Base-by-base conservation (phyloP, 176 grass and related monocot species). In the Sorghum bicolor region DNA sequence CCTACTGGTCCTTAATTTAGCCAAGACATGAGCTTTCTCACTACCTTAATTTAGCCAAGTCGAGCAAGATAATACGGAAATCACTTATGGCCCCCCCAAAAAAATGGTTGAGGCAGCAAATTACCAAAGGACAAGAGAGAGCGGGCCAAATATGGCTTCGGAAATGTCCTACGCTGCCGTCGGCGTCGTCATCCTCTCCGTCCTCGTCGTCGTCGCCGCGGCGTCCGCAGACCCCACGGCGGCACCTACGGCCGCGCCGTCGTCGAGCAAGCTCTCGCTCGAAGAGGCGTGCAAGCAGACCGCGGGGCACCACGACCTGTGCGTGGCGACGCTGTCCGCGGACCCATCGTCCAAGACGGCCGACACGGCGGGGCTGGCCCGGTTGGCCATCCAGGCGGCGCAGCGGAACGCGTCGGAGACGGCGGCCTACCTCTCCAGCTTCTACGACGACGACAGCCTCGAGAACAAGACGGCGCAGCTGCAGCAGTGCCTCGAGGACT, bases 261-360 rank as follows among this genome's bases (percentile, higher is more conserved):
- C 86, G 53, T 74, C 77, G 45, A 22, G 70, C 63, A 64, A 52
- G 72, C 22, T 34, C 43, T 48, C 81, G 43, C 36, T 97, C 33
- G 16, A 75, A 72, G 90, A 90, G 52, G 85, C 78, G 25, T 97
- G 94, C 94, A 88, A 80, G 74, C 66, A 81, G 30, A 69, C 94
- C 2, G 83, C 71, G 1, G 64, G 63, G 30, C 90, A 92, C 60
- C 70, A 75, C 70, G 73, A 85, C 34, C 74, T 92, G 39, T 97
- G 94, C 88, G 71, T 91, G 57, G 77, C 61, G 39, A 77, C 80
- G 64, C 92, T 97, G 63, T 87, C 77, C 12, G 45, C 83, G 10
- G 87, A 85, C 43, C 66, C 41, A 37, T 82, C 82, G 67, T 75
- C 83, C 84, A 45, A 34, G 37, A 55, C 82, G 20, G 78, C 88